Evolutionary conservation across 768 basidiomycete genomes (phyloP), one percentile per base, ranked within the genome.

Genomic region (Amanita inopinata): DNA sequence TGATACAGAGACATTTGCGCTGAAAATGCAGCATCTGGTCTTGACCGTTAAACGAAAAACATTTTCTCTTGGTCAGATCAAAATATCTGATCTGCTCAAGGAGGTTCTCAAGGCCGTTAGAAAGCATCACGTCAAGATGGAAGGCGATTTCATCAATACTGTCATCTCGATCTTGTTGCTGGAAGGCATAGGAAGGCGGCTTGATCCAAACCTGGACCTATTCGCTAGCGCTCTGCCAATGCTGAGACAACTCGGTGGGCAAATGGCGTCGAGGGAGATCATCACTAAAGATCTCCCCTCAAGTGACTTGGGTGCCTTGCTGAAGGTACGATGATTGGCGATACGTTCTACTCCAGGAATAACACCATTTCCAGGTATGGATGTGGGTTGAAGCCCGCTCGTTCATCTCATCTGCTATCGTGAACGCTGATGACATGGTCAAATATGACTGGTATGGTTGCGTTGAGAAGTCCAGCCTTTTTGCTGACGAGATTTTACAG

Each of bases 91-190:
- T 59, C 78, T 99, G 47, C 65, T 98, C 22, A 85, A 76, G 3
- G 86, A 94, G 49, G 96, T 98, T 5, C 65, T 99, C 37, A 80
- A 66, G 52, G 78, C 81, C 24, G 93, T 99, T 3, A 69, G 92
- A 45, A 70, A 75, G 50, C 93, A 97, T 60, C 94, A 96, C 56
- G 96, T 98, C 49, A 97, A 90, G 68, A 87, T 99, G 81, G 94
- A 99, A 64, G 91, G 83, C 10, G 96, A 98, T 60, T 99, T 99
- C 57, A 81, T 98, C 56, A 99, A 99, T 61, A 98, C 96, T 0
- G 91, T 99, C 46, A 84, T 99, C 46, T 88, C 87, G 7, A 90
- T 97, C 43, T 62, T 99, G 41, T 60, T 99, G 30, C 66, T 99
- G 41, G 96, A 99, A 62, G 96, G 96, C 1, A 97, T 99, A 51